Evolutionary conservation across 176 grass and related monocot species (phyloP).

Genomic region (Oryza glaberrima): DNA sequence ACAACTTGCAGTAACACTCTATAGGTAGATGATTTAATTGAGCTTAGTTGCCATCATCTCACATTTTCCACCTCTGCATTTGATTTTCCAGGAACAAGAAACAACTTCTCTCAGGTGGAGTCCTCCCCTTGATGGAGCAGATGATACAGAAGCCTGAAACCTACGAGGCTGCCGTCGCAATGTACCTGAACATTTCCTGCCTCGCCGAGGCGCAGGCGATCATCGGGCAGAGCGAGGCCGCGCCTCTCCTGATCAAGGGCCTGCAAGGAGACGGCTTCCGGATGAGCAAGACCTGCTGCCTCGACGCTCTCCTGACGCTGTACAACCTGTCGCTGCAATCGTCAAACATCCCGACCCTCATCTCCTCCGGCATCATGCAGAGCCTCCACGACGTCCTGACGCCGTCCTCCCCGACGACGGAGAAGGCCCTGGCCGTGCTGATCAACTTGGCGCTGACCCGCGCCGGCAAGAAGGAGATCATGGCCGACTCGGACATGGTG

Average conservation of each 20-base stretch:
- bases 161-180: constrained; percentile 64
- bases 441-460: constrained; percentile 55
- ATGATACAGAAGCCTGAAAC: constrained; percentile 63
- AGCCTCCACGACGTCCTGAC: constrained; percentile 45
- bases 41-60: neutral
- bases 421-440: constrained; percentile 68
- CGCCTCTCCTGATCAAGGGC: constrained; percentile 49
- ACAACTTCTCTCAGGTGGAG: constrained; percentile 52
- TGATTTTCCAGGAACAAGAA: constrained; percentile 75
- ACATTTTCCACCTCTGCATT: neutral
- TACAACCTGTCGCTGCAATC: constrained; percentile 74
- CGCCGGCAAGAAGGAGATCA: constrained; percentile 50
- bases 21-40: neutral
- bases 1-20: neutral
- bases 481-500: constrained; percentile 47
- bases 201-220: constrained; percentile 60
- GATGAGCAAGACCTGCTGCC: constrained; percentile 43
- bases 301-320: constrained; percentile 61
- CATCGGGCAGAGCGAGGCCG: constrained; percentile 55
- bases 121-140: constrained; percentile 68
- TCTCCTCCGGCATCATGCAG: constrained; percentile 54
- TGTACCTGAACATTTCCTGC: constrained; percentile 85
- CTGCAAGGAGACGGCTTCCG: constrained; percentile 26
- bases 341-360: constrained; percentile 53
- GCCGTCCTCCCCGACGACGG: constrained; percentile 41